Percentiles rank a stretch among this genome's conserved stretches.
These are phyloP conservation scores for Acacia confusa DNA, from an alignment of 306 rosid species.

Conservation along the genomic window DNA sequence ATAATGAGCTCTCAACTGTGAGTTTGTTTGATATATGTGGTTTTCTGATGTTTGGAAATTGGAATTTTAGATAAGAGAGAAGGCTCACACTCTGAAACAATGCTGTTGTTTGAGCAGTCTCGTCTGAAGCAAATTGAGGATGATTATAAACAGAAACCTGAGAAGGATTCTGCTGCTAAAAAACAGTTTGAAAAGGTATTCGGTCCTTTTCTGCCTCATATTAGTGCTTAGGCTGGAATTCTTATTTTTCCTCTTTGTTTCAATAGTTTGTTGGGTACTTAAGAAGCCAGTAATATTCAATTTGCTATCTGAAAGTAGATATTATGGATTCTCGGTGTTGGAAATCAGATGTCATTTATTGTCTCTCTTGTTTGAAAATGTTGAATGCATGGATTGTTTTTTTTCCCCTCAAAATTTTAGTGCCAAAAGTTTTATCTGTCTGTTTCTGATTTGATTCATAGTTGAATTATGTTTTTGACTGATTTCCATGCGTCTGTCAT, in stretches of 20 bases:
- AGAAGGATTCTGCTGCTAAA: constrained; percentile 60
- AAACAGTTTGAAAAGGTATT: constrained; percentile 72
- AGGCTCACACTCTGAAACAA: constrained; percentile 9
- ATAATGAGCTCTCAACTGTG: constrained; percentile 83
- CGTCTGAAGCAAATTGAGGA: constrained; percentile 75
- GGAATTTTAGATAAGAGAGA: neutral
- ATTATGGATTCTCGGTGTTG: constrained; percentile 3
- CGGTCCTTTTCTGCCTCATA: constrained; percentile 5
- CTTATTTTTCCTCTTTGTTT: neutral
- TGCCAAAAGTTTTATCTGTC: neutral
- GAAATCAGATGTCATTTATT: neutral
- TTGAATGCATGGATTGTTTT: neutral
- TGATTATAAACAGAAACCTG: constrained; percentile 72
- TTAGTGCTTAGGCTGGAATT: constrained; percentile 1
- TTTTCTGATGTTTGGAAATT: constrained; percentile 18
- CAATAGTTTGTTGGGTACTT: neutral
- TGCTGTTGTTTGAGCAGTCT: constrained; percentile 50
- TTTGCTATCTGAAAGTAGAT: neutral
- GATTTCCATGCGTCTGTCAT: neutral
- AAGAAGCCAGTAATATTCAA: constrained; percentile 6
- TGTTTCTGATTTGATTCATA: neutral
- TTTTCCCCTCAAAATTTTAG: neutral
- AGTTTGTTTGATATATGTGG: constrained; percentile 20
- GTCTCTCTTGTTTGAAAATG: constrained; percentile 10
- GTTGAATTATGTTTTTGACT: neutral